A percentile compares a stretch with the other conserved stretches of the same genome.
phyloP scores from a whole-genome alignment of 202 grass and related monocot genomes.

The Schoenoplectus tabernaemontani region DNA sequence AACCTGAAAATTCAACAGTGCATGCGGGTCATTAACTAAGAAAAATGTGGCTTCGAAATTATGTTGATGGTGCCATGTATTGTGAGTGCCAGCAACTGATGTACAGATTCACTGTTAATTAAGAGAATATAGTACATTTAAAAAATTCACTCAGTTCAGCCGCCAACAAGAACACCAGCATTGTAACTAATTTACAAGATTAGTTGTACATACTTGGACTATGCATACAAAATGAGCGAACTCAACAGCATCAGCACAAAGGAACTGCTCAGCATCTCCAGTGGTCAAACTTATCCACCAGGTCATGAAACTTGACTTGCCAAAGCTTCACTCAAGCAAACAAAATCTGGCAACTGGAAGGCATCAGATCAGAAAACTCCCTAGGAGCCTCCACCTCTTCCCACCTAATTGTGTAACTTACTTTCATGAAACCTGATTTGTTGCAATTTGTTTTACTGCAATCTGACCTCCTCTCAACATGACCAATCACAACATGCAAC shows the following conservation, averaged over 20 bases:
- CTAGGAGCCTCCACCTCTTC: constrained; percentile 54
- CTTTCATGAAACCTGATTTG: constrained; percentile 17
- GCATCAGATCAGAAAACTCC: constrained; percentile 60
- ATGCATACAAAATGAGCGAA: not conserved
- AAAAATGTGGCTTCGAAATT: not conserved
- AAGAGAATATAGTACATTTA: not conserved
- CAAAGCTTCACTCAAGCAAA: constrained; percentile 41
- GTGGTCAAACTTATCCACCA: not conserved
- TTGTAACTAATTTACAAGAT: not conserved
- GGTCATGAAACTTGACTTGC: not conserved
- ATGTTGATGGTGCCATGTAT: not conserved
- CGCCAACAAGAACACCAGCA: not conserved
- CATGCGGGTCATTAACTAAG: not conserved
- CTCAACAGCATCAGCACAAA: not conserved
- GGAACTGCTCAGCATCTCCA: not conserved
- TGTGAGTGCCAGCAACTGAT: not conserved
- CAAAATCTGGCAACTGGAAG: constrained; percentile 77
- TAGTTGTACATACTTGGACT: not conserved
- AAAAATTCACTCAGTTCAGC: not conserved
- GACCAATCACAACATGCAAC: constrained; percentile 54
- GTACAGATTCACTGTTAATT: not conserved
- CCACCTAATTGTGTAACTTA: constrained; percentile 46
- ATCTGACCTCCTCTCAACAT: constrained; percentile 31
- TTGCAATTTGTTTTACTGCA: not conserved
- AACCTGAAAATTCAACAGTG: no score